Evolutionary conservation across 768 basidiomycete species (phyloP).

Genomic region (Hydnum rufescens): DNA sequence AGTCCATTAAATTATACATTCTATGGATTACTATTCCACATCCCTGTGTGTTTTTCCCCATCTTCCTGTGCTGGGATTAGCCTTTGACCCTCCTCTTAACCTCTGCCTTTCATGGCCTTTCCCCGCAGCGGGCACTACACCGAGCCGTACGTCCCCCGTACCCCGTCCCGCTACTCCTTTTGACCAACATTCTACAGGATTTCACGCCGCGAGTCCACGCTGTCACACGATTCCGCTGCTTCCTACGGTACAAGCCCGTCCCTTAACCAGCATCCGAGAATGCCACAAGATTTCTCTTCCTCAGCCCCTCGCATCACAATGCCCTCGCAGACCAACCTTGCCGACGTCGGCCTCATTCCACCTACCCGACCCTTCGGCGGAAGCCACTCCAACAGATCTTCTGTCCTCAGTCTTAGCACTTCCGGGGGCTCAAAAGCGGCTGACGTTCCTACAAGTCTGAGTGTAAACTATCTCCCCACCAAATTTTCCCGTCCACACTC

Average conservation of each 20-base stretch:
- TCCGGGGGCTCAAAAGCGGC: constrained; percentile 1
- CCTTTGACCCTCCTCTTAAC: neutral
- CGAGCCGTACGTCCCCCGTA: neutral
- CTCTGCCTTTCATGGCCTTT: constrained; percentile 1
- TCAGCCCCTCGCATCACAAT: neutral
- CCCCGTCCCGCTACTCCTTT: neutral
- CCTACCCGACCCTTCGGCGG: constrained; percentile 6
- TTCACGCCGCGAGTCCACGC: neutral
- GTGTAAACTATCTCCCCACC: constrained; percentile 53
- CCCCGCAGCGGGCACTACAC: constrained; percentile 2
- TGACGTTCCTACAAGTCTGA: constrained; percentile 20
- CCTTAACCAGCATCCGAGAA: neutral
- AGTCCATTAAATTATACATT: no score
- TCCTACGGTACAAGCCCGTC: neutral
- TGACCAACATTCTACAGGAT: neutral
- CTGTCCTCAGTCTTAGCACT: constrained; percentile 6
- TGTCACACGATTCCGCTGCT: constrained; percentile 6
- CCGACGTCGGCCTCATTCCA: constrained; percentile 2
- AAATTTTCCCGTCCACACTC: constrained; percentile 40
- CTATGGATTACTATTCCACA: neutral
- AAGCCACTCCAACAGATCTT: constrained; percentile 6
- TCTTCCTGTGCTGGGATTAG: neutral
- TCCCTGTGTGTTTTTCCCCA: neutral
- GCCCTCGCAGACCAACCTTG: neutral
- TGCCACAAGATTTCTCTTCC: neutral